Evolutionary conservation across 495 filamentous ascomycete genomes (phyloP).

Genomic region (Trichoderma orchidacearum): DNA sequence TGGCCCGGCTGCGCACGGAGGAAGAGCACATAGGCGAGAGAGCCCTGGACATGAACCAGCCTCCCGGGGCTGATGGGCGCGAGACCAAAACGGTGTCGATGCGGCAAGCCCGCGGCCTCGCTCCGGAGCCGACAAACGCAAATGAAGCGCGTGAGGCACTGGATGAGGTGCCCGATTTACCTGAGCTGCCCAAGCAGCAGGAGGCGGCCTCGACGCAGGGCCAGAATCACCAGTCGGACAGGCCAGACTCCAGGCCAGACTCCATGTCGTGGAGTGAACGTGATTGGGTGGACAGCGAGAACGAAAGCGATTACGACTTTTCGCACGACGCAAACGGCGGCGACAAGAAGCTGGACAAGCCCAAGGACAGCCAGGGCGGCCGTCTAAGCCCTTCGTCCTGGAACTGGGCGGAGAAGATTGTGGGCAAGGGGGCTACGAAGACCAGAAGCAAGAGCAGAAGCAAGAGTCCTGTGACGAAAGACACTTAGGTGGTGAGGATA

Average conservation of each 20-base stretch:
- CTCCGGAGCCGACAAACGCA: constrained; percentile 13
- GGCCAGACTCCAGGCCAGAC: constrained; percentile 23
- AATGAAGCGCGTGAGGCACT: constrained; percentile 24
- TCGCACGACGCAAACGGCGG: constrained; percentile 5
- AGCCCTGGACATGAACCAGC: constrained; percentile 20
- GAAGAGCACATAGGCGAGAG: constrained; percentile 24
- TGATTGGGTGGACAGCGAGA: constrained; percentile 35
- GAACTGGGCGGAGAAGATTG: constrained; percentile 47
- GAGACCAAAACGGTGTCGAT: constrained; percentile 15
- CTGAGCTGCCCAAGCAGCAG: constrained; percentile 3
- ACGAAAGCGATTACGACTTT: constrained; percentile 30
- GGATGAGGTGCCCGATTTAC: constrained; percentile 25
- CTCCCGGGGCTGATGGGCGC: constrained; percentile 22
- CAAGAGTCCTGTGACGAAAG: not conserved
- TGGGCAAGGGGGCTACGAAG: constrained; percentile 27
- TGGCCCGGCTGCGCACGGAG: constrained; percentile 45
- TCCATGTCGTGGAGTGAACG: constrained; percentile 39
- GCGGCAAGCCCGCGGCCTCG: not conserved
- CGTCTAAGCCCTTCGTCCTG: constrained; percentile 15
- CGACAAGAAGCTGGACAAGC: constrained; percentile 5
- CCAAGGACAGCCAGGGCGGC: constrained; percentile 6
- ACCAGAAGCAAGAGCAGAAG: constrained; percentile 4
- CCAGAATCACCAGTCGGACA: constrained; percentile 12
- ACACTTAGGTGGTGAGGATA: not conserved
- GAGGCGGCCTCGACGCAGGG: constrained; percentile 8